Percentiles rank a stretch among this genome's conserved stretches.
These are phyloP conservation scores for Allomyces macrogynus DNA, from an alignment of 192 early-diverging fungal species.

Conservation along the genomic window DNA sequence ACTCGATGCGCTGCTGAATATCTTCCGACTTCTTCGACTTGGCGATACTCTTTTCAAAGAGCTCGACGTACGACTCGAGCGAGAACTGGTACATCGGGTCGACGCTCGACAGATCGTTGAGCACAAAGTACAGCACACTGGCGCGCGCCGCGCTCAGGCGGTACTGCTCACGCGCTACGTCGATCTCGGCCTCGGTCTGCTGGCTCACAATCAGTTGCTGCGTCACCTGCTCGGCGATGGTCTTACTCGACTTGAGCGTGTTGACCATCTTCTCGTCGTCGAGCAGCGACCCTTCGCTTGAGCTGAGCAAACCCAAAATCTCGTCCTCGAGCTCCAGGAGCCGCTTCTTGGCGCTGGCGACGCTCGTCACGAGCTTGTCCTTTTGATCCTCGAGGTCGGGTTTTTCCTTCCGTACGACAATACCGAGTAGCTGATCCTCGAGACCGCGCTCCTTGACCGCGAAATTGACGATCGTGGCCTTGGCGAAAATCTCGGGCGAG, in stretches of 20 bases:
- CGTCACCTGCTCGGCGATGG: slow-evolving; percentile 83
- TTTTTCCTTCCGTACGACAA: slow-evolving; percentile 81
- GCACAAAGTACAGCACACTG: slow-evolving; percentile 82
- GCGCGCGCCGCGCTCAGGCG: slow-evolving; percentile 76
- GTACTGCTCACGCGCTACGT: slow-evolving; percentile 65
- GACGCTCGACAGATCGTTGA: slow-evolving; percentile 74
- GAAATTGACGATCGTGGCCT: slow-evolving; percentile 99
- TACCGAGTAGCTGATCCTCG: slow-evolving; percentile 89
- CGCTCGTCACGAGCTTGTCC: slow-evolving; percentile 72
- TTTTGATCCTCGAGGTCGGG: slow-evolving; percentile 88
- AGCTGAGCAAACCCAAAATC: slow-evolving; percentile 75
- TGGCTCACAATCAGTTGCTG: slow-evolving; percentile 90
- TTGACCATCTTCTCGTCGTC: slow-evolving; percentile 90
- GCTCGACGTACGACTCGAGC: slow-evolving; percentile 80
- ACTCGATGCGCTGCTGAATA: slow-evolving; percentile 41
- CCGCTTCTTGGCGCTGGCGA: slow-evolving; percentile 87
- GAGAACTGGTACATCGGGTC: slow-evolving; percentile 98
- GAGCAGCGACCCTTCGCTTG: slow-evolving; percentile 85
- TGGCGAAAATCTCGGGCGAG: slow-evolving; percentile 86
- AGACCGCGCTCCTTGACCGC: slow-evolving; percentile 88
- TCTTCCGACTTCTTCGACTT: slow-evolving; percentile 42
- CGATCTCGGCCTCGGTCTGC: slow-evolving; percentile 81
- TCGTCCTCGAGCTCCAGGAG: slow-evolving; percentile 82
- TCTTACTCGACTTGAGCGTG: slow-evolving; percentile 86
- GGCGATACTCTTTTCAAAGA: slow-evolving; percentile 63